phyloP scores from a whole-genome alignment of 2,329 filamentous ascomycete genomes.

The Alternaria arbusti region DNA sequence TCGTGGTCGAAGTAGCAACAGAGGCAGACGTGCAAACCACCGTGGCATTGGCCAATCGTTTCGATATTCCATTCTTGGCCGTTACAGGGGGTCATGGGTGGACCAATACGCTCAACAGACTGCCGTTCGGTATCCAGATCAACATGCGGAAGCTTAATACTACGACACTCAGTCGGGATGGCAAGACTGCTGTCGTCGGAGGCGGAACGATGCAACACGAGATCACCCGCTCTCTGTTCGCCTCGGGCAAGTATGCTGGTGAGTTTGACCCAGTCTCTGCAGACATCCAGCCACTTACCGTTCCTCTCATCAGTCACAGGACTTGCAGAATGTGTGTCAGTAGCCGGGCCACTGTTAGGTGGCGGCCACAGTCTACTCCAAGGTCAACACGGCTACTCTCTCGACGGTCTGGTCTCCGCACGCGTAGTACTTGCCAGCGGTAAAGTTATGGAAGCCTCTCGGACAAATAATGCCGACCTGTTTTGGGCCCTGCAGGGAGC shows the following conservation, averaged over 20 bases:
- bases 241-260: conserved; percentile 42
- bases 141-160: conserved; percentile 40
- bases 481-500: conserved; percentile 51
- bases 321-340: conserved; percentile 48
- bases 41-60: conserved; percentile 14
- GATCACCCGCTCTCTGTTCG: conserved; percentile 31
- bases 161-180: conserved; percentile 23
- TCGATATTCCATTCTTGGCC: conserved; percentile 46
- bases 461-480: conserved; percentile 39
- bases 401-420: conserved; percentile 39
- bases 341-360: conserved; percentile 63
- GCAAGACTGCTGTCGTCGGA: conserved; percentile 36
- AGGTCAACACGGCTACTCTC: conserved; percentile 49
- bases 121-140: conserved; percentile 40
- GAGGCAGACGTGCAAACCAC: conserved; percentile 24
- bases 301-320: conserved; percentile 17
- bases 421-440: conserved; percentile 39
- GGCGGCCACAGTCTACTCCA: conserved; percentile 64
- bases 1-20: conserved; percentile 23
- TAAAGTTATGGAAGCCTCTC: conserved; percentile 36
- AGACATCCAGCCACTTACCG: background rate
- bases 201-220: conserved; percentile 36
- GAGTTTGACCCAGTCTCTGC: background rate
- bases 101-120: conserved; percentile 26
- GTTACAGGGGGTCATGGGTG: conserved; percentile 46